Base-by-base conservation (phyloP, 176 grass and related monocot species). In the Bolboschoenus planiculmis region DNA sequence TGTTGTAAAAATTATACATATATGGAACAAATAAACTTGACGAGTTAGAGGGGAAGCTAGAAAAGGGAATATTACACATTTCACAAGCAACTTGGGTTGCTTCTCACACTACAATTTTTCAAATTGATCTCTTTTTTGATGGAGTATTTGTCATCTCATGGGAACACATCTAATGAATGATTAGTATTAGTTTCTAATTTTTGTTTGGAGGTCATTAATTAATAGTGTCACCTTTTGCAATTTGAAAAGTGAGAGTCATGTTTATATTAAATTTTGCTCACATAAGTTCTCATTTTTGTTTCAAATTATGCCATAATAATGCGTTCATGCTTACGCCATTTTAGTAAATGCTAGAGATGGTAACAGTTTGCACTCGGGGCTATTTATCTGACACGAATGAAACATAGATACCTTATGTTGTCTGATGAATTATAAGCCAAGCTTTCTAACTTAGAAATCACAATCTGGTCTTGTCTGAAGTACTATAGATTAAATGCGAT, bases 381-480 rank as follows among this genome's bases (percentile, higher is more conserved):
- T 60, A 46, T 46, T 46, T 65, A 48, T 82, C 56, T 14, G 58
- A 82, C 80, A 82, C 58, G 80, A 63, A 47, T 16, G 4, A 23
- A 7, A 64, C 29, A 65, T 31, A 30, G 15, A 63, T 40, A 33
- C 80, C 80, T 50, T 63, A 66, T 10, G 56, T 31, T 50, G 48
- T 82, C 58, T 43, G 59, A 82, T 36, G 15, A 82, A 82, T 48
- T 48, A 57, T 66, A 31, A 82, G 62, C 80, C 80, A 82, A 82
- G 39, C 26, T 82, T 82, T 46, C n/a, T 33, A 48, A 7, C 15
- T 26, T 23, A 30, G 24, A 48, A 31, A 63, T 82, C 80, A 27
- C 60, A 80, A 57, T 79, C 76, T 13, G 10, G 26, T 36, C 51
- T 56, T 48, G 18, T 66, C 58, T 30, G 11, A 81, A 30, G 57